A percentile compares a stretch with the other conserved stretches of the same genome.
Conservation (phyloP, 768 basidiomycete genomes). For the Mycena polygramma region DNA sequence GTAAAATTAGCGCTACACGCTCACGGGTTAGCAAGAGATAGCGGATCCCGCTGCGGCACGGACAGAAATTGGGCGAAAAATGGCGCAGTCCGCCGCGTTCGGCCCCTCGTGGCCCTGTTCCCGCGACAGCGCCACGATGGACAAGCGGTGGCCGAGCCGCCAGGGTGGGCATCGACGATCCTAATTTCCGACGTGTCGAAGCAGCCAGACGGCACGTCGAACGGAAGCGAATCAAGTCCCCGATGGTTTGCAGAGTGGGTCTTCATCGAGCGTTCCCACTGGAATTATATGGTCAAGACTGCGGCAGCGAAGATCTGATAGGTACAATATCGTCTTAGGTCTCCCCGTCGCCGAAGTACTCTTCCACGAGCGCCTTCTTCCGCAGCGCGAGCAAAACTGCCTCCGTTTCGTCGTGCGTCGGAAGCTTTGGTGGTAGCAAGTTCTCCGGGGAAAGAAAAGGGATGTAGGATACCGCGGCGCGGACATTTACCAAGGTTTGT, state of each 20-base stretch:
- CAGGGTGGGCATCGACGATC: constrained; percentile 13
- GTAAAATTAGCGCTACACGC: background rate
- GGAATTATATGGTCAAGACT: constrained; percentile 2
- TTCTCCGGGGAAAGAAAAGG: constrained; percentile 81
- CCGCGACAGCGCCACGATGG: background rate
- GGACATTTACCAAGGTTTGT: constrained; percentile 56
- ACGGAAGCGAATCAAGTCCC: constrained; percentile 15
- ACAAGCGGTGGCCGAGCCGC: constrained; percentile 2
- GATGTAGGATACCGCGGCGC: constrained; percentile 61
- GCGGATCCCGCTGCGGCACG: background rate
- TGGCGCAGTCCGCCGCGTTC: constrained; percentile 16
- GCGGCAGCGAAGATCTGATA: background rate
- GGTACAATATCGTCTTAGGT: constrained; percentile 35
- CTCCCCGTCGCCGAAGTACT: constrained; percentile 66
- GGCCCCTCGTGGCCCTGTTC: constrained; percentile 16
- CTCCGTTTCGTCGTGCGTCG: constrained; percentile 85
- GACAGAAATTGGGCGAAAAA: constrained; percentile 9
- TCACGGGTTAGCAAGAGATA: no score
- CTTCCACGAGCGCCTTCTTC: constrained; percentile 87
- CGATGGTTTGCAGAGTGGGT: constrained; percentile 23
- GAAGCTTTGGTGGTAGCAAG: constrained; percentile 82
- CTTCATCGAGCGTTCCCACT: constrained; percentile 19
- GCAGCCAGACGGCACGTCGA: background rate
- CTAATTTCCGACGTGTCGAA: constrained; percentile 15
- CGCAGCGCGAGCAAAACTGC: constrained; percentile 77